Evolutionary conservation across 2,329 filamentous ascomycete species (phyloP).

Genomic region (Raffaelea ambrosiae): DNA sequence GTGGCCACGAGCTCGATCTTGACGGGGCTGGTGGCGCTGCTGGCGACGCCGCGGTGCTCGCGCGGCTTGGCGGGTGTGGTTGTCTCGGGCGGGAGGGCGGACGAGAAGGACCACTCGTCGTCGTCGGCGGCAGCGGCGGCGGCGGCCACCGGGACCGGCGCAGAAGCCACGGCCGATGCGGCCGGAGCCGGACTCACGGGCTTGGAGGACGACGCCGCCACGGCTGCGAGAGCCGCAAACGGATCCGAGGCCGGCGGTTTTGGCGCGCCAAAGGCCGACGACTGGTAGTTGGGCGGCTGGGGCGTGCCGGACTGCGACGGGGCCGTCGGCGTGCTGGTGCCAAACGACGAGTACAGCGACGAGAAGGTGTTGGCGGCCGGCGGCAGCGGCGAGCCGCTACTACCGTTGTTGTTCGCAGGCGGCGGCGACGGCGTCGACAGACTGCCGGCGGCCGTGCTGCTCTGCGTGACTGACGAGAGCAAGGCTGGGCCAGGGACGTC

Average conservation of each 20-base stretch:
- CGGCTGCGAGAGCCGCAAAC: constrained; percentile 40
- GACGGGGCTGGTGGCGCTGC: constrained; percentile 52
- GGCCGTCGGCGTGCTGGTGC: constrained; percentile 32
- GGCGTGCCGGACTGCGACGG: constrained; percentile 44
- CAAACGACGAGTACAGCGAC: constrained; percentile 42
- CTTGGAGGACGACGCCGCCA: constrained; percentile 27
- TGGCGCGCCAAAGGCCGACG: constrained; percentile 37
- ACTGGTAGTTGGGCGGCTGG: constrained; percentile 36
- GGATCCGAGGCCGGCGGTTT: constrained; percentile 35
- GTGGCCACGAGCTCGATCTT: constrained; percentile 66
- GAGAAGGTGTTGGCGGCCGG: constrained; percentile 31
- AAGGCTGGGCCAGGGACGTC: constrained; percentile 57
- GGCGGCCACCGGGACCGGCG: constrained; percentile 15
- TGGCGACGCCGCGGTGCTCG: constrained; percentile 58
- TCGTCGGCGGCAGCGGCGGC: constrained; percentile 47
- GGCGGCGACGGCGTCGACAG: constrained; percentile 15
- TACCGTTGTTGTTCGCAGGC: not conserved
- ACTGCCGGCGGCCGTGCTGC: constrained; percentile 46
- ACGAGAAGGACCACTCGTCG: constrained; percentile 92
- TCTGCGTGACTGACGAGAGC: constrained; percentile 54
- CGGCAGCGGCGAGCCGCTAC: not conserved
- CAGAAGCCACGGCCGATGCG: constrained; percentile 16
- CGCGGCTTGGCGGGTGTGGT: constrained; percentile 38
- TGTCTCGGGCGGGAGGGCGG: constrained; percentile 60
- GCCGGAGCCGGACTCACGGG: constrained; percentile 23